These are phyloP conservation scores for Phytophthora pistaciae DNA, from an alignment of 352 stramenopile genomes.

Conservation along the genomic window DNA sequence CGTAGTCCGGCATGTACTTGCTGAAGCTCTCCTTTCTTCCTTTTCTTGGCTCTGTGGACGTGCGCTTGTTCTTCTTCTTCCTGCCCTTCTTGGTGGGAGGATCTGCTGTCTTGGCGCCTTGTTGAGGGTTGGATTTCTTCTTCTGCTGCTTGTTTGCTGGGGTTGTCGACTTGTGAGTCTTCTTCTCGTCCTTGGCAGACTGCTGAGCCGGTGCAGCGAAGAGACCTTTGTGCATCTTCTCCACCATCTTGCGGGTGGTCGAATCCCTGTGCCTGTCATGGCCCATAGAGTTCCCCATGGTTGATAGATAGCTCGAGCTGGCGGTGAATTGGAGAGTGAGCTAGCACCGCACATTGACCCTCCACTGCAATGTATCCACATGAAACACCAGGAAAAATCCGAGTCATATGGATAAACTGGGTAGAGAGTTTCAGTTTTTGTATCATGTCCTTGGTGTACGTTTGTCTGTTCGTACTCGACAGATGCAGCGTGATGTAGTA, in stretches of 20 bases:
- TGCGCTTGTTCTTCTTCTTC: neutral
- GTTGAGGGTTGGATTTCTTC: neutral
- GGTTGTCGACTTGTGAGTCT: neutral
- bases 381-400: neutral
- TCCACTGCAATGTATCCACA: neutral
- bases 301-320: neutral
- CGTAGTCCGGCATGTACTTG: neutral
- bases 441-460: neutral
- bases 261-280: neutral
- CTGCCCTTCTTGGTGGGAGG: neutral
- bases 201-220: neutral
- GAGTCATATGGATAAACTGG: neutral
- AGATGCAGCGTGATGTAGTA: neutral
- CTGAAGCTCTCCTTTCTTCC: conserved; percentile 5
- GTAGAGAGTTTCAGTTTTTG: too few relatives aligned
- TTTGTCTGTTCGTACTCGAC: neutral
- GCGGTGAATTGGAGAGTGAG: neutral
- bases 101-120: neutral
- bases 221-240: conserved; percentile 9
- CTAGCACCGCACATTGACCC: neutral
- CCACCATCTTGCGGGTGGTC: neutral
- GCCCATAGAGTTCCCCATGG: neutral
- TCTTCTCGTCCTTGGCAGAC: neutral
- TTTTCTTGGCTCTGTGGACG: neutral
- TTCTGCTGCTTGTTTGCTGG: neutral